Base-by-base conservation (phyloP, 1,284 basidiomycete species). In the Ceratorhiza oryzae-sativae region DNA sequence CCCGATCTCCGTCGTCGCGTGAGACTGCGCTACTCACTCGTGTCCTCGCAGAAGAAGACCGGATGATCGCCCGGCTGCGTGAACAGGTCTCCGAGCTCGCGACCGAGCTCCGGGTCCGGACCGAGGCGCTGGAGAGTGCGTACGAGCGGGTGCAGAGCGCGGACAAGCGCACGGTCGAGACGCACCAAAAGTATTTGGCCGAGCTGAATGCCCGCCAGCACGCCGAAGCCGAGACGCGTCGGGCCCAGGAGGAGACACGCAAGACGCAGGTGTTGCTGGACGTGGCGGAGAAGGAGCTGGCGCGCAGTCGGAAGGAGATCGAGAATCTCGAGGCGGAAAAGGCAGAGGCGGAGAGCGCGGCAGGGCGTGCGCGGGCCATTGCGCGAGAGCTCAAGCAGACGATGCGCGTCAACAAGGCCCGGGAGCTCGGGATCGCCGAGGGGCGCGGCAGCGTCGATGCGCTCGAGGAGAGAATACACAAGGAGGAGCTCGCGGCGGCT, bases 221-320 rank as follows among this genome's bases (percentile, higher is more conserved):
- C 34, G 80, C 87, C 76, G 86, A 88, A 77, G 82, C 84, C 51
- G 85, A 86, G 75, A 83, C 82, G 70, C 80, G 86, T 20, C 10
- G 12, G 23, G 62, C 49, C 13, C 62, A 42, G 76, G 83, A 83
- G 32, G 83, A 84, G 61, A 77, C 85, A 15, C 79, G 80, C 32
- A 76, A 79, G 51, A 23, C 36, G 34, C 32, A 53, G 23, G 18
- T 51, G 49, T 39, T 67, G 30, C 25, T 67, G 32, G 62, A 55
- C 6, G 13, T 53, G 2, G 73, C 84, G 32, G 82, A 83, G 75
- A 81, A 85, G 51, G 86, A 86, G 74, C 80, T 86, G 77, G 82
- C 86, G 59, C 77, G 76, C 27, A 73, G 79, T 20, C 78, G 80
- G 60, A 79, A 80, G 5, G 80, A 80, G 27, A 81, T 82, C 67